These are phyloP conservation scores for Xylariaceae sp. DNA, from an alignment of 2,329 filamentous ascomycete species.

Conservation along the genomic window DNA sequence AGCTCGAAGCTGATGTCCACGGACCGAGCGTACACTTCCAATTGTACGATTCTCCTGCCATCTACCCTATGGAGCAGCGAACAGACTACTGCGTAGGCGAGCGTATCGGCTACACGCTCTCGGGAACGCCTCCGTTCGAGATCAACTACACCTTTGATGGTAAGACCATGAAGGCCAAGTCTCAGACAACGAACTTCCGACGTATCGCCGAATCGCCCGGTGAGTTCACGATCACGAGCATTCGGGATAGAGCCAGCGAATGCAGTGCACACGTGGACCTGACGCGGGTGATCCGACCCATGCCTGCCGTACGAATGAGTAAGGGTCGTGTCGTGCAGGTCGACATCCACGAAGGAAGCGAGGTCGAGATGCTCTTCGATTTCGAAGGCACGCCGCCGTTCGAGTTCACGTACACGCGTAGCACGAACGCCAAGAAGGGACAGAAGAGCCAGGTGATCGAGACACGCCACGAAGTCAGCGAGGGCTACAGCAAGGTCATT, in stretches of 20 bases:
- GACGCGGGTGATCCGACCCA: slow-evolving; percentile 78
- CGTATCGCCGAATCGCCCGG: slow-evolving; percentile 90
- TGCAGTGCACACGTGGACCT: slow-evolving; percentile 78
- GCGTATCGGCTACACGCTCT: slow-evolving; percentile 84
- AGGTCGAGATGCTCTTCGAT: slow-evolving; percentile 88
- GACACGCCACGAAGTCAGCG: slow-evolving; percentile 79
- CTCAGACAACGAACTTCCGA: slow-evolving; percentile 76
- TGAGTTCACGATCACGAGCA: slow-evolving; percentile 76
- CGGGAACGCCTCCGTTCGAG: slow-evolving; percentile 86
- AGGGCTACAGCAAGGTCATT: slow-evolving; percentile 75
- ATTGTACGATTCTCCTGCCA: slow-evolving; percentile 87
- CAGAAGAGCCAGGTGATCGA: slow-evolving; percentile 78
- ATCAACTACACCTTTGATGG: slow-evolving; percentile 88
- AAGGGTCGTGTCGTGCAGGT: slow-evolving; percentile 74
- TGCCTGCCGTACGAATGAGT: slow-evolving; percentile 86
- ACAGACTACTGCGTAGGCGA: slow-evolving; percentile 94
- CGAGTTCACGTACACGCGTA: slow-evolving; percentile 94
- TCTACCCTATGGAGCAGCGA: slow-evolving; percentile 78
- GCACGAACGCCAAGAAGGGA: slow-evolving; percentile 74
- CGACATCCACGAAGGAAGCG: slow-evolving; percentile 94
- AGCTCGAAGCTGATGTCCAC: slow-evolving; percentile 66
- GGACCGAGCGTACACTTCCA: slow-evolving; percentile 80
- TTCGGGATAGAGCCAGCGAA: slow-evolving; percentile 82
- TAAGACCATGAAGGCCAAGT: slow-evolving; percentile 70
- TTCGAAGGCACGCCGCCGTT: slow-evolving; percentile 96